Conservation (phyloP, 2,329 filamentous ascomycete genomes). For the Cladophialophora psammophila region DNA sequence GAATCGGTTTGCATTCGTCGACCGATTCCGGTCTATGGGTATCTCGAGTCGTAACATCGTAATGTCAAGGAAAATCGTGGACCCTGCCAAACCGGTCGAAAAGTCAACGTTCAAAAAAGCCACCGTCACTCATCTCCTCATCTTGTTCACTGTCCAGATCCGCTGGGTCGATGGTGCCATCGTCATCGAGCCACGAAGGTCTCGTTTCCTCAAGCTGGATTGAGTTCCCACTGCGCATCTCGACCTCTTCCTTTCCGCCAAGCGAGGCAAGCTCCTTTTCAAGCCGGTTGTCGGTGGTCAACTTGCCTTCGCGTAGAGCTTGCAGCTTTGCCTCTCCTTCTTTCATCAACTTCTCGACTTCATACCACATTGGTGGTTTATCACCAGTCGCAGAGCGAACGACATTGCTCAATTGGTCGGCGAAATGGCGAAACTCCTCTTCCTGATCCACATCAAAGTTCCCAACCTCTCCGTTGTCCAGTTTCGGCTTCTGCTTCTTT, state of each 20-base stretch:
- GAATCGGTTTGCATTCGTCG: neutral
- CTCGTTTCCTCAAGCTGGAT: constrained; percentile 12
- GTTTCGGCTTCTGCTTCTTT: constrained; percentile 20
- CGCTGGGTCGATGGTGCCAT: constrained; percentile 31
- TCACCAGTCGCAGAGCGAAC: constrained; percentile 27
- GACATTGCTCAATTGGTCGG: constrained; percentile 31
- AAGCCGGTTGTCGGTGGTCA: constrained; percentile 22
- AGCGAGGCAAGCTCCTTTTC: constrained; percentile 25
- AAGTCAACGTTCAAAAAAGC: constrained; percentile 49
- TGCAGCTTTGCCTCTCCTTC: constrained; percentile 50
- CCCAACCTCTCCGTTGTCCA: constrained; percentile 28
- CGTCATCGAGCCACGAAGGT: constrained; percentile 34
- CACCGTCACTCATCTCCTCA: constrained; percentile 46
- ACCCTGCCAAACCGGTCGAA: neutral
- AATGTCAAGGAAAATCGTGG: constrained; percentile 4
- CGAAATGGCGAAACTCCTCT: constrained; percentile 37
- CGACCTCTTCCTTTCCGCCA: constrained; percentile 28
- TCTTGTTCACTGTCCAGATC: constrained; percentile 35
- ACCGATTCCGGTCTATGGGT: constrained; percentile 18
- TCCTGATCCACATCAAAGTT: constrained; percentile 32
- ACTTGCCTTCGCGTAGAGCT: constrained; percentile 42
- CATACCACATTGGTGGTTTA: constrained; percentile 54
- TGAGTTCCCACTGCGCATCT: constrained; percentile 18
- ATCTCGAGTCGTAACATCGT: constrained; percentile 32
- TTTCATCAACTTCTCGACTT: constrained; percentile 54